Base-by-base conservation (phyloP, 805 yeast genomes). In the Candida maris region DNA sequence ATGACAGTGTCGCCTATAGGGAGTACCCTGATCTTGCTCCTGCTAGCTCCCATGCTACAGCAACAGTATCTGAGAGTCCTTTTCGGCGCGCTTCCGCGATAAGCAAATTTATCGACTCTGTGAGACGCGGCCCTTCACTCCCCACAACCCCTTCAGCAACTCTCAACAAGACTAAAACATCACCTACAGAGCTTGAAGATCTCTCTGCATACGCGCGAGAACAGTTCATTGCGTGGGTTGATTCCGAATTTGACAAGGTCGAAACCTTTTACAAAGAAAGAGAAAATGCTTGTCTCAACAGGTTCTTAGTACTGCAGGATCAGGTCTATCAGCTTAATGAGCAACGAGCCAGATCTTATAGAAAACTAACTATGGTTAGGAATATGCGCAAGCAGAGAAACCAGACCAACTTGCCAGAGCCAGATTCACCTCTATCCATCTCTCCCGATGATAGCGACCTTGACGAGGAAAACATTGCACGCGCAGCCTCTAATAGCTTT, bases 211-310 rank as follows among this genome's bases (percentile, higher is more conserved):
- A 63, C n/a, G 71, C 67, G 9, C 68, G 65, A 29, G 44, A 55
- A 4, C 73, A 71, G 35, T 87, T 86, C 45, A 44, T 70, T n/a
- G 54, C 49, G 2, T 86, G 95, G 94, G 68, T 86, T 4, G 81
- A 83, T 37, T 35, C 48, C 0, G 82, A 86, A 54, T 62, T 81
- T 18, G 44, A 35, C 4, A 82, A 78, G 55, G 80, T 85, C 6
- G 78, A 83, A 25, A 32, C 22, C 0, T 86, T 86, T 51, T 86
- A 73, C 55, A 64, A 56, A 29, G 75, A 70, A 20, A 76, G 71
- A 45, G 94, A 85, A 49, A 64, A 67, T 19, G 81, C 75, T 17
- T 77, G 75, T 1, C 67, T 76, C 29, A 75, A 74, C 38, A 65
- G 91, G 39, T 81, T 72, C 46, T 56, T 77, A 9, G 51, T 80